Evolutionary conservation across 345 rosid species (phyloP).

Genomic region (Arabis alpina): DNA sequence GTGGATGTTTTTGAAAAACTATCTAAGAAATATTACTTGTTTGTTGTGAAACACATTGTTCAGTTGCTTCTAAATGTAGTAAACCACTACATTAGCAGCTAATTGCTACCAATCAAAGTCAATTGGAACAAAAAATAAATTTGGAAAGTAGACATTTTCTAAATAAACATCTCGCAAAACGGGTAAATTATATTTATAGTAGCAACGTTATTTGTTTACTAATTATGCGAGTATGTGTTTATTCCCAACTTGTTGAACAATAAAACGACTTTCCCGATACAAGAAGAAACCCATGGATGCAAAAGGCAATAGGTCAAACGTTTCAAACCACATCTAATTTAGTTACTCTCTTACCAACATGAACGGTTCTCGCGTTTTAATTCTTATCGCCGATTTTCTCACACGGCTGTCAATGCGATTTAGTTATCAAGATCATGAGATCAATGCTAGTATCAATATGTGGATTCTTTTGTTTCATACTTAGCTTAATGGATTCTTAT

Average conservation of each 20-base stretch:
- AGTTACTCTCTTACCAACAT: slow-evolving; percentile 90
- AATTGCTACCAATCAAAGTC: too few species aligned
- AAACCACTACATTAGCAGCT: too few species aligned
- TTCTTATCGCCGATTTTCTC: slow-evolving; percentile 78
- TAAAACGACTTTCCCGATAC: slow-evolving; percentile 41
- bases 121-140: too few species aligned
- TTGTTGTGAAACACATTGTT: too few species aligned
- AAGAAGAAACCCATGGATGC: slow-evolving; percentile 58
- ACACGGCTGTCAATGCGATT: slow-evolving; percentile 74
- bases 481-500: slow-evolving; percentile 82
- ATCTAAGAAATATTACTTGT: too few species aligned
- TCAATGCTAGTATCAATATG: slow-evolving; percentile 57
- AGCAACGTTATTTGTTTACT: slow-evolving; percentile 13
- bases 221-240: too few species aligned
- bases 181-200: too few species aligned
- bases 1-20: too few species aligned
- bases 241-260: slow-evolving; percentile 43
- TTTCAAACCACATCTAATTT: slow-evolving; percentile 86
- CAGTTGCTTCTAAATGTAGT: too few species aligned
- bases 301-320: slow-evolving; percentile 80
- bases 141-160: too few species aligned
- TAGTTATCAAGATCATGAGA: slow-evolving; percentile 64
- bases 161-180: too few species aligned
- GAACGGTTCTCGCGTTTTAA: slow-evolving; percentile 92
- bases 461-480: slow-evolving; percentile 68